A percentile compares a stretch with the other conserved stretches of the same genome.
phyloP scores from a whole-genome alignment of 108 stramenopile species.

The Fragilaria crotonensis region DNA sequence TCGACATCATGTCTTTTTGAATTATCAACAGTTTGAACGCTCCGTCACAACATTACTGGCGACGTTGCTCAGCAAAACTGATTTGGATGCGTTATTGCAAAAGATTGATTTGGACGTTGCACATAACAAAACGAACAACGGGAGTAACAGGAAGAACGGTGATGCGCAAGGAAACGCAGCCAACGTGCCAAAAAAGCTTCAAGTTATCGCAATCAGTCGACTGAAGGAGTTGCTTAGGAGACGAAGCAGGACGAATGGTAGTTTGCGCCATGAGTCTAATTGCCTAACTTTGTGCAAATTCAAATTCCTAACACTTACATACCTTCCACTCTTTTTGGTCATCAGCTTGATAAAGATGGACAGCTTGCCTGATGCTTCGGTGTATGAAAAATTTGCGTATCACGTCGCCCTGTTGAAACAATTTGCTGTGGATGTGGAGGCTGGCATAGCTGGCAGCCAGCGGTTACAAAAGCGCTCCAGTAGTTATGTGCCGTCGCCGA shows the following conservation, averaged over 20 bases:
- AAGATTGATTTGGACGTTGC: too few species aligned
- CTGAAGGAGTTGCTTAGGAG: slow-evolving; percentile 22
- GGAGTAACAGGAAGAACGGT: not conserved
- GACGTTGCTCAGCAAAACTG: slow-evolving; percentile 40
- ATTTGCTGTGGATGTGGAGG: slow-evolving; percentile 31
- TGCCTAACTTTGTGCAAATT: slow-evolving; percentile 1
- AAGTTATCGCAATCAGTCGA: slow-evolving; percentile 22
- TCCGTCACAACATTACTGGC: slow-evolving; percentile 59
- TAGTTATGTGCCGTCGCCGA: too few species aligned
- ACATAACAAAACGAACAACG: not conserved
- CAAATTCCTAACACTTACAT: not conserved
- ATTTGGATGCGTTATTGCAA: slow-evolving; percentile 23
- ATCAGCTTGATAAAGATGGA: too few species aligned
- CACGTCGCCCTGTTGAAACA: slow-evolving; percentile 54
- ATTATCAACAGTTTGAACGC: slow-evolving; percentile 66
- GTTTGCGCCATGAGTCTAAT: slow-evolving; percentile 1
- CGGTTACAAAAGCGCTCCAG: too few species aligned
- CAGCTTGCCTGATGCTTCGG: slow-evolving; percentile 29
- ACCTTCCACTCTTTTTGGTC: slow-evolving; percentile 10
- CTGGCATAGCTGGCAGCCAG: too few species aligned
- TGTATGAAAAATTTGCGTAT: slow-evolving; percentile 66
- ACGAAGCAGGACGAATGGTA: slow-evolving; percentile 30
- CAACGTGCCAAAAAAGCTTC: slow-evolving; percentile 12
- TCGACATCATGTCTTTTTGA: slow-evolving; percentile 49
- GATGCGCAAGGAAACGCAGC: not conserved